Conservation (phyloP, 2,329 filamentous ascomycete genomes). For the Colletotrichum plurivorum region DNA sequence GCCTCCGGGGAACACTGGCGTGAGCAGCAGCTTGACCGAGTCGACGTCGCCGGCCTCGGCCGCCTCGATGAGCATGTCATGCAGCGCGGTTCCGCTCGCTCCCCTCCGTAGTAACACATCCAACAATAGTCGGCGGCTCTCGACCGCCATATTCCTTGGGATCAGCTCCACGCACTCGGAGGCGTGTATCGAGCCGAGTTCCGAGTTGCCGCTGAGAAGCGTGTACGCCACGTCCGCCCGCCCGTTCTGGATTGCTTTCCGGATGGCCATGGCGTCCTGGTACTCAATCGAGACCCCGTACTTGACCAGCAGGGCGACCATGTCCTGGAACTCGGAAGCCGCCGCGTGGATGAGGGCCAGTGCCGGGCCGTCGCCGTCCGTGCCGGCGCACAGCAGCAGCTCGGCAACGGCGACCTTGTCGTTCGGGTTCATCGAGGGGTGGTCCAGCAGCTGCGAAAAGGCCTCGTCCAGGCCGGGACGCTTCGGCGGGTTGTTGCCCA, state of each 20-base stretch:
- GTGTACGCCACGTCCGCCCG: constrained; percentile 62
- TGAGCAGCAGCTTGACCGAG: constrained; percentile 64
- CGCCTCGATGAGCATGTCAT: constrained; percentile 66
- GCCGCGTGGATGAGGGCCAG: constrained; percentile 64
- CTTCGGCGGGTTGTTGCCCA: constrained; percentile 66
- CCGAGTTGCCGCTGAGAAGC: constrained; percentile 60
- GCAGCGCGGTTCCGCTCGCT: constrained; percentile 60
- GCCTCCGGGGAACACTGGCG: constrained; percentile 60
- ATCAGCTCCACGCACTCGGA: constrained; percentile 66
- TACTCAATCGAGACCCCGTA: constrained; percentile 70
- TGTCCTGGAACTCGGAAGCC: constrained; percentile 65
- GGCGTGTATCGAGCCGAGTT: constrained; percentile 59
- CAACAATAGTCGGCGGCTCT: constrained; percentile 61
- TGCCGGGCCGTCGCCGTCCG: constrained; percentile 65
- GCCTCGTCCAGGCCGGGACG: constrained; percentile 63
- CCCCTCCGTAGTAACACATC: constrained; percentile 64
- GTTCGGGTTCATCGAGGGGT: constrained; percentile 61
- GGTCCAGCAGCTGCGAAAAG: constrained; percentile 62
- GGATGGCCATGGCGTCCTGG: constrained; percentile 64
- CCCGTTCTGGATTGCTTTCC: constrained; percentile 62
- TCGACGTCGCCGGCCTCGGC: constrained; percentile 62
- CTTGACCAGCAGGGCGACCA: constrained; percentile 66
- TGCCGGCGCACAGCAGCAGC: constrained; percentile 70
- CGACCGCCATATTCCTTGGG: constrained; percentile 60
- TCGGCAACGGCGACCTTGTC: constrained; percentile 68